Conservation (phyloP, 2,329 filamentous ascomycete genomes). For the Stachybotrys chartarum region DNA sequence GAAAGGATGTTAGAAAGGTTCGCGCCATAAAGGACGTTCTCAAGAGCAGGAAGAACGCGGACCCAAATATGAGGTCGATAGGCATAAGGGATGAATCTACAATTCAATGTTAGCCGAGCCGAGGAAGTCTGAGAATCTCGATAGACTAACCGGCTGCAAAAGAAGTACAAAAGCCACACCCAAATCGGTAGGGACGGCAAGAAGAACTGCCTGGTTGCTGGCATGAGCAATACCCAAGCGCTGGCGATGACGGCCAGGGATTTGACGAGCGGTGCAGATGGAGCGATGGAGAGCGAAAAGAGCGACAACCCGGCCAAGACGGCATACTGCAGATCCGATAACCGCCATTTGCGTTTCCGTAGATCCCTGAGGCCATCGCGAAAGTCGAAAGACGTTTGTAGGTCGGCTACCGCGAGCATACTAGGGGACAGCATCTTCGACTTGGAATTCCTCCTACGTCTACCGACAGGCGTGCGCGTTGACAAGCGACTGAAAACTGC, state of each 20-base stretch:
- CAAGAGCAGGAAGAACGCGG: constrained; percentile 83
- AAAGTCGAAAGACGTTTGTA: constrained; percentile 79
- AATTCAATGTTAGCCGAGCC: constrained; percentile 1
- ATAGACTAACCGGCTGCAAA: constrained; percentile 74
- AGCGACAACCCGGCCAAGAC: constrained; percentile 66
- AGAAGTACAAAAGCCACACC: constrained; percentile 86
- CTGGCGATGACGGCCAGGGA: constrained; percentile 61
- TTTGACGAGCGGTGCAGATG: constrained; percentile 74
- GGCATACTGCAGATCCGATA: constrained; percentile 80
- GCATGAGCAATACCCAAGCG: constrained; percentile 66
- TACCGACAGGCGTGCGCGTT: constrained; percentile 29
- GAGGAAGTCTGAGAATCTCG: constrained; percentile 2
- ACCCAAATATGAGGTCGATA: constrained; percentile 94
- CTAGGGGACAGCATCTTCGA: constrained; percentile 23
- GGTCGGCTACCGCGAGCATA: constrained; percentile 58
- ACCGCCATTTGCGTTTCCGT: constrained; percentile 70
- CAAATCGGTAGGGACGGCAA: constrained; percentile 79
- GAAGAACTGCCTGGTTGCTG: constrained; percentile 84
- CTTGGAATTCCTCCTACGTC: constrained; percentile 31
- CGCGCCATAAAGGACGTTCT: constrained; percentile 93
- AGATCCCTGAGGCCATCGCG: constrained; percentile 70
- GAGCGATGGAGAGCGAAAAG: constrained; percentile 78
- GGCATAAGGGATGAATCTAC: constrained; percentile 79
- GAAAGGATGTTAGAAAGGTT: constrained; percentile 95
- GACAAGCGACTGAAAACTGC: constrained; percentile 35